Base-by-base conservation (phyloP, 1,284 basidiomycete species). In the Sporisorium iseilematis-ciliati region DNA sequence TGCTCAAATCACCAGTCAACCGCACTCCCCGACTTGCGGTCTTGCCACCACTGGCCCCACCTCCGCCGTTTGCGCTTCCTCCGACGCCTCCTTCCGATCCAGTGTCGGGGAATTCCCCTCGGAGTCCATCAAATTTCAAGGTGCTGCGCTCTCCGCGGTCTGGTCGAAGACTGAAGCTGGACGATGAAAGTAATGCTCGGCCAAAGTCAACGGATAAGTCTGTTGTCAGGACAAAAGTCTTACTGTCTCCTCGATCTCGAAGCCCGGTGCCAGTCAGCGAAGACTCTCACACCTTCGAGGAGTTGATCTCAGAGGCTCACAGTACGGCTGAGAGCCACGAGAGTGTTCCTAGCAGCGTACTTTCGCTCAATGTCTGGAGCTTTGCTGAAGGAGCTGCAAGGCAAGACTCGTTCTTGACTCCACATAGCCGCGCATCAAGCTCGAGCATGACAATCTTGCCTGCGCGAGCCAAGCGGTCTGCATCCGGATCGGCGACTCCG, bases 1-100 rank as follows among this genome's bases (percentile, higher is more conserved):
- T 45, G 26, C 48, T 57, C 31, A 52, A 20, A 14, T 51, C 60
- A 16, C 56, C 51, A 1, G 40, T 33, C 0, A 16, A 5, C 25
- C 49, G 61, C 3, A 43, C 56, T 8, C 46, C 66, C 5, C 26
- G 60, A 16, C 18, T 49, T 2, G 54, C 55, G 16, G 25, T 57
- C 29, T 40, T 42, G 16, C 68, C 62, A 2, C 68, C 68, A 1
- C 35, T 57, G 38, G 54, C 57, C 16, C 68, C 68, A 3, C 68
- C 62, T 5, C 68, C 68, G 7, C 54, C 58, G 2, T 71, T 65
- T n/a, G 68, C 68, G 1, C 61, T 50, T 16, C 68, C 68, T 42
- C 68, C 57, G 18, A 50, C 54, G 4, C 68, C 68, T 1, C 16
- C 48, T 18, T 57, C 58, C 1, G 57, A 58, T 12, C 18, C 41